These are phyloP conservation scores for Sorghum bicolor DNA, from an alignment of 176 grass and related monocot species.

Conservation along the genomic window DNA sequence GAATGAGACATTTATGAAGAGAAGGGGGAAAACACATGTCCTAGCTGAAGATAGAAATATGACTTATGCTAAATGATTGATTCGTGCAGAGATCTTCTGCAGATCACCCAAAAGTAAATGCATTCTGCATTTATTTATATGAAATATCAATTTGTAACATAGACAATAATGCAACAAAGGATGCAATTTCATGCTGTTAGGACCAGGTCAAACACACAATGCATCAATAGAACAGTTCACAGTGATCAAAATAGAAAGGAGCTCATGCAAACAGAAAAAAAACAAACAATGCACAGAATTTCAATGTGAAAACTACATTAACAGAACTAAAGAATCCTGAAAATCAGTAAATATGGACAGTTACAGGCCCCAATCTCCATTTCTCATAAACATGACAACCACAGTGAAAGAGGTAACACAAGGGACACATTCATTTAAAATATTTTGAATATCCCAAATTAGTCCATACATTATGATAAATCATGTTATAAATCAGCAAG, in stretches of 20 bases:
- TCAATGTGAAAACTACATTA: not conserved
- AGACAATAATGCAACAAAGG: not conserved
- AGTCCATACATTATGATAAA: conserved; percentile 2
- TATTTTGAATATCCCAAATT: not conserved
- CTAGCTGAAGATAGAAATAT: not conserved
- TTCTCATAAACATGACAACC: not conserved
- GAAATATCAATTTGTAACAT: not conserved
- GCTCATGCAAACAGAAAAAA: conserved; percentile 15
- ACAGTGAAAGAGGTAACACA: not conserved
- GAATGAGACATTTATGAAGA: not conserved
- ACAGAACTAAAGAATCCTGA: not conserved
- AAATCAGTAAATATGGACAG: not conserved
- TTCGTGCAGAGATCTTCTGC: not conserved
- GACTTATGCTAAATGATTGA: not conserved
- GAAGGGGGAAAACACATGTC: not conserved
- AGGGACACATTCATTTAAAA: not conserved
- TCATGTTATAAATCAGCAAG: not conserved
- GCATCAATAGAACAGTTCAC: not conserved
- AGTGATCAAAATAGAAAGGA: not conserved
- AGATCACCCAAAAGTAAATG: not conserved
- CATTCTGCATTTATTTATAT: not conserved
- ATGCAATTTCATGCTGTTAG: not conserved
- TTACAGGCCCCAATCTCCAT: not conserved
- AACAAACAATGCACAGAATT: not conserved
- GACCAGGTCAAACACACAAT: not conserved